Base-by-base conservation (phyloP, 495 filamentous ascomycete genomes). In the Neurospora sp. region DNA sequence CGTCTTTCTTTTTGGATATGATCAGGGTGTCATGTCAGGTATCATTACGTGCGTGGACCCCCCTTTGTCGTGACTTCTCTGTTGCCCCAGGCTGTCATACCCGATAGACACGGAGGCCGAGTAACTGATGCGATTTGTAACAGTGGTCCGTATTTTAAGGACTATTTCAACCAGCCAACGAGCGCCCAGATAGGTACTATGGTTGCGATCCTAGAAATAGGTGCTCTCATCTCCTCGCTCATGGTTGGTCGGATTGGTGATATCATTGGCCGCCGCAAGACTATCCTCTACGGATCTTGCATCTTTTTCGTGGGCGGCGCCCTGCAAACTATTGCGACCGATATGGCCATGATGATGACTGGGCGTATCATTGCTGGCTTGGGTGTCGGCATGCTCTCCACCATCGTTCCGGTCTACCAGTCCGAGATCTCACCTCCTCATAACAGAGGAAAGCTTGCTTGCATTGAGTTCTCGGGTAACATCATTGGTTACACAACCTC, bases 11-110 rank as follows among this genome's bases (percentile, higher is more conserved):
- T 99, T 99, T 81, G 96, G 96, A 71, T 99, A 99, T 88, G 96
- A 99, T 79, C 96, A 99, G 82, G 96, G 96, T 73, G 96, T 99
- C 68, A 98, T 98, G 96, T 98, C 96, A 73, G 96, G 96, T 53
- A 97, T 99, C 78, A 98, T 99, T 83, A 98, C 92, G 94, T 97
- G 86, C 76, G 92, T 86, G 16, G 18, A n/a, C 14, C 7, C 70
- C 69, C 4, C 59, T 8, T 59, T 27, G 22, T 68, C 68, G 71
- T 73, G 70, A 68, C 71, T 71, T 22, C 18, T 22, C 20, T 14
- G 5, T 27, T 27, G 5, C 48, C 20, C 48, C 48, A 12, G 11
- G 20, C 20, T 31, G 11, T 59, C 22, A 59, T 53, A 27, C 74
- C 69, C 70, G 40, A 70, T n/a, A 42, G 69, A 41, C 18, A 70